A percentile compares a stretch with the other conserved stretches of the same genome.
Conservation (phyloP, 257 asterid genomes). For the Oldenlandia corymbosa region DNA sequence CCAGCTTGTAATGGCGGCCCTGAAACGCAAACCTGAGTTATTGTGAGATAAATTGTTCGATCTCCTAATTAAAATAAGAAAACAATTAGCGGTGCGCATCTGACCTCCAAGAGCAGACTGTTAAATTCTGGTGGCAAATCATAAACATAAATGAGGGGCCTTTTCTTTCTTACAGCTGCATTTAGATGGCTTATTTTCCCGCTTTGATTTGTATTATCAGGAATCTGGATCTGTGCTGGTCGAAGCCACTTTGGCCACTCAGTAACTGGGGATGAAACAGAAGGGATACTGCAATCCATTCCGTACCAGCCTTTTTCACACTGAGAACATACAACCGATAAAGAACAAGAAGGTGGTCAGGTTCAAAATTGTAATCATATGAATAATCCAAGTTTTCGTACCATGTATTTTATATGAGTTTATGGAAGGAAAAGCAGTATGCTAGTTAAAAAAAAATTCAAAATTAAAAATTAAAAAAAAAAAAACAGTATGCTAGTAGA, state of each 20-base stretch:
- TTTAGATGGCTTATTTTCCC: constrained; percentile 39
- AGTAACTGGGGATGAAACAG: constrained; percentile 57
- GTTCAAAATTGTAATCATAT: constrained; percentile 2
- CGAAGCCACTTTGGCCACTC: constrained; percentile 91
- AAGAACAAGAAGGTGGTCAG: not conserved
- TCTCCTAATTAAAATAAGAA: constrained; percentile 8
- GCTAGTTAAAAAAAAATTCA: too few species aligned
- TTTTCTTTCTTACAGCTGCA: constrained; percentile 64
- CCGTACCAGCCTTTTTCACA: constrained; percentile 91
- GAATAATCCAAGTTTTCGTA: not conserved
- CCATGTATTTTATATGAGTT: not conserved
- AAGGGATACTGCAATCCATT: constrained; percentile 85
- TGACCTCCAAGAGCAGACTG: constrained; percentile 83
- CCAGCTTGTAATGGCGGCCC: constrained; percentile 85
- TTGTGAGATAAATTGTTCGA: not conserved
- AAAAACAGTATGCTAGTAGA: not conserved
- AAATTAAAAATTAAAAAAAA: too few species aligned
- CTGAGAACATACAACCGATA: constrained; percentile 29
- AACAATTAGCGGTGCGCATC: constrained; percentile 5
- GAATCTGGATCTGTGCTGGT: constrained; percentile 62
- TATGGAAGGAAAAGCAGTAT: not conserved
- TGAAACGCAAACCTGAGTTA: constrained; percentile 22
- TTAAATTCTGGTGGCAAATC: constrained; percentile 89
- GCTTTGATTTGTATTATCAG: constrained; percentile 33
- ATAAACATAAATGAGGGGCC: constrained; percentile 86